These are phyloP conservation scores for Cyanophora paradoxa DNA, from an alignment of 78 protist genomes.

Conservation along the genomic window DNA sequence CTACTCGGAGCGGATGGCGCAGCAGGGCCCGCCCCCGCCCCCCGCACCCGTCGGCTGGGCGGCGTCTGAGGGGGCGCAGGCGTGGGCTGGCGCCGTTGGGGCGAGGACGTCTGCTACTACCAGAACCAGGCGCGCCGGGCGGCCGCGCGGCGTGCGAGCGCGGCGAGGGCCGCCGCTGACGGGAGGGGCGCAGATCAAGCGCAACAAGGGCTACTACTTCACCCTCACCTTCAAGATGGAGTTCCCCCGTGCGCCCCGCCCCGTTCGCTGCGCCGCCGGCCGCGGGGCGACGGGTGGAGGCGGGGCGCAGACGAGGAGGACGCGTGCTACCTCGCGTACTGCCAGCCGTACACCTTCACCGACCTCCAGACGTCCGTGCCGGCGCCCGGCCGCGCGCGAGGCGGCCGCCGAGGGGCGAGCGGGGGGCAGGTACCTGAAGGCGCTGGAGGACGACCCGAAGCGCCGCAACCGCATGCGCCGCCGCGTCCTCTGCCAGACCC, in stretches of 20 bases:
- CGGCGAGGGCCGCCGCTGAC: neutral
- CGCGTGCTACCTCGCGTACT: slow-evolving; percentile 44
- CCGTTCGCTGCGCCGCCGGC: too few relatives aligned
- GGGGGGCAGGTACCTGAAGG: neutral
- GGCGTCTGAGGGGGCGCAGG: neutral
- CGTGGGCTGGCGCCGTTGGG: slow-evolving; percentile 51
- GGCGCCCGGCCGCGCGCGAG: neutral
- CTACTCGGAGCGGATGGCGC: slow-evolving; percentile 14
- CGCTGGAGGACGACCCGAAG: slow-evolving; percentile 14
- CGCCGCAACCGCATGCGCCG: slow-evolving; percentile 20
- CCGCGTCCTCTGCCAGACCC: slow-evolving; percentile 25
- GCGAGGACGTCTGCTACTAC: slow-evolving; percentile 52
- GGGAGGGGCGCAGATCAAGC: too few relatives aligned
- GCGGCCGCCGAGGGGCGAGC: too few relatives aligned
- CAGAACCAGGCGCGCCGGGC: slow-evolving; percentile 1
- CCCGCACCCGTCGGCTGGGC: neutral
- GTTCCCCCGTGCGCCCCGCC: too few relatives aligned
- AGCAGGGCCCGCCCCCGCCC: neutral
- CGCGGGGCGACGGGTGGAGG: too few relatives aligned
- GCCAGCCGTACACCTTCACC: slow-evolving; percentile 67
- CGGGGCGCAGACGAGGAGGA: slow-evolving; percentile 44
- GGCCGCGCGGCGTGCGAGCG: neutral
- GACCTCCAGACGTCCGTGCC: neutral
- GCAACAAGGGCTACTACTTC: slow-evolving; percentile 24
- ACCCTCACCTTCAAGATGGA: slow-evolving; percentile 47